phyloP scores from a whole-genome alignment of 1,284 basidiomycete species.

The Trametes polyzona region DNA sequence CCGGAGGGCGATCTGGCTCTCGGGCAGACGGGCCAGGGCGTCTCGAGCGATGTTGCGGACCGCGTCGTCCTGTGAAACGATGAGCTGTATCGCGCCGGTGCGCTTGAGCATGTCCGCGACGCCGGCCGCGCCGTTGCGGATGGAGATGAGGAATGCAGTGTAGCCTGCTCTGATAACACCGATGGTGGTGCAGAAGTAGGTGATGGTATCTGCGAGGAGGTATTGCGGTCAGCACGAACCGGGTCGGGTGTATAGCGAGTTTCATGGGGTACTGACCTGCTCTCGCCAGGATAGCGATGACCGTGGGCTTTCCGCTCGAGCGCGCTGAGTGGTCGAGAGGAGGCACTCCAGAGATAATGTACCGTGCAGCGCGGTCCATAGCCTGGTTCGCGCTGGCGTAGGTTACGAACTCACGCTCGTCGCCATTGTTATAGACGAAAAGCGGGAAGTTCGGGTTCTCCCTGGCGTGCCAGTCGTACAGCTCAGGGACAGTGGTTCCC shows the following conservation, averaged over 20 bases:
- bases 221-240: neutral
- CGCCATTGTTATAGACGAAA: conserved; percentile 33
- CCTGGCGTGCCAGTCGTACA: conserved; percentile 40
- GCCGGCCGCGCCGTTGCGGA: conserved; percentile 24
- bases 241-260: neutral
- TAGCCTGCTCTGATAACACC: conserved; percentile 39
- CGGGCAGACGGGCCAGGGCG: neutral
- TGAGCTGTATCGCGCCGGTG: conserved; percentile 2
- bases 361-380: conserved; percentile 21
- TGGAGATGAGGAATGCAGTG: conserved; percentile 29
- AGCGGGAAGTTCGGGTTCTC: conserved; percentile 39
- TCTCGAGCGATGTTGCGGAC: conserved; percentile 14
- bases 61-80: conserved; percentile 11
- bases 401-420: conserved; percentile 10
- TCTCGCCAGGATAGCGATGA: conserved; percentile 24
- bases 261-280: conserved; percentile 10
- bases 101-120: conserved; percentile 26
- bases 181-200: conserved; percentile 32
- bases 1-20: conserved; percentile 4
- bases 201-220: conserved; percentile 34
- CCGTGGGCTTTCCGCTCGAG: neutral
- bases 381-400: conserved; percentile 5
- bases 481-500: conserved; percentile 36
- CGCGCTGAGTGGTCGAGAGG: neutral
- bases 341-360: conserved; percentile 9